These are phyloP conservation scores for Alternaria hordeiaustralica DNA, from an alignment of 2,329 filamentous ascomycete genomes.

Conservation along the genomic window DNA sequence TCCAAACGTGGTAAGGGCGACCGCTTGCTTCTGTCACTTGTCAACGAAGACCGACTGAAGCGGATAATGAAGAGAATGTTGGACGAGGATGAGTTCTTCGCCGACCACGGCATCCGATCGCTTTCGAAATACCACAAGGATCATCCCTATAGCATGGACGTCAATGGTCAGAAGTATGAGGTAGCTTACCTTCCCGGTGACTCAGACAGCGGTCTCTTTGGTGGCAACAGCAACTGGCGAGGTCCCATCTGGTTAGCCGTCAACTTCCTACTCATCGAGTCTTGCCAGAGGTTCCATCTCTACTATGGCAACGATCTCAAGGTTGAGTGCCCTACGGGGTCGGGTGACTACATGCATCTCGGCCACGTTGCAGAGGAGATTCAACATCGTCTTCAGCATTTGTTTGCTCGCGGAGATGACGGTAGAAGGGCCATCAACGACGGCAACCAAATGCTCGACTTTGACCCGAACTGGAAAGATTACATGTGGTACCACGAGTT, in stretches of 20 bases:
- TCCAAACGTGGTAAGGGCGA: slow-evolving; percentile 88
- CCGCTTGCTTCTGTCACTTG: slow-evolving; percentile 83
- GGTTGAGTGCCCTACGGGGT: slow-evolving; percentile 92
- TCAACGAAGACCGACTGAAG: slow-evolving; percentile 89
- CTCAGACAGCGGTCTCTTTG: slow-evolving; percentile 92
- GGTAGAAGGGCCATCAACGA: slow-evolving; percentile 88
- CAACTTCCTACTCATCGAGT: slow-evolving; percentile 93
- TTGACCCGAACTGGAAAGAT: slow-evolving; percentile 91
- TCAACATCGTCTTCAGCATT: slow-evolving; percentile 90
- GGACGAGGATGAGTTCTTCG: slow-evolving; percentile 91
- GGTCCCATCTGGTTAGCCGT: slow-evolving; percentile 94
- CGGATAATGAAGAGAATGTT: slow-evolving; percentile 92
- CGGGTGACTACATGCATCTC: slow-evolving; percentile 92
- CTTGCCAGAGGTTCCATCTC: slow-evolving; percentile 92
- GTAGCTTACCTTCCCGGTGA: slow-evolving; percentile 94
- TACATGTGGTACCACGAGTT: slow-evolving; percentile 97
- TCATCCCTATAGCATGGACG: slow-evolving; percentile 91
- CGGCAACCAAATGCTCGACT: slow-evolving; percentile 84
- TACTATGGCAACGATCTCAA: slow-evolving; percentile 90
- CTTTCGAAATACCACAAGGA: slow-evolving; percentile 91
- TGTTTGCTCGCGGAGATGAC: slow-evolving; percentile 84
- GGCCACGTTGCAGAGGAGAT: slow-evolving; percentile 94
- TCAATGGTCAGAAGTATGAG: slow-evolving; percentile 87
- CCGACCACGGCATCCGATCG: slow-evolving; percentile 87
- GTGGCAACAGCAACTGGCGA: slow-evolving; percentile 98